A percentile compares a stretch with the other conserved stretches of the same genome.
Evolutionary conservation across 345 rosid genomes (phyloP).

Genomic region (Schrenkiella parvula): DNA sequence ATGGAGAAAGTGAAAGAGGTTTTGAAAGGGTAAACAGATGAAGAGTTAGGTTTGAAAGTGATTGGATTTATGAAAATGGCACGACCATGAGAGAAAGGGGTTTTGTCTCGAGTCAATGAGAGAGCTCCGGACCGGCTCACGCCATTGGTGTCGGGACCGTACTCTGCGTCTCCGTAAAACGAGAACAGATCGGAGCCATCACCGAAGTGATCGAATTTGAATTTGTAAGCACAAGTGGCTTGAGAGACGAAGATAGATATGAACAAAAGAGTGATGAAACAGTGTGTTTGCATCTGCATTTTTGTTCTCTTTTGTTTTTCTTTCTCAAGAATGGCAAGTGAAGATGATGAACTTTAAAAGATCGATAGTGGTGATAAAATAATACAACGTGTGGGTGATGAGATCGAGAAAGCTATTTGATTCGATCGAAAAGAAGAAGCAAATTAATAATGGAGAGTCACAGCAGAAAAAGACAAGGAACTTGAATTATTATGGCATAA

Average conservation of each 20-base stretch:
- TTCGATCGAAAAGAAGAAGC: background rate
- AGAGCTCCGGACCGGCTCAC: slow-evolving; percentile 9
- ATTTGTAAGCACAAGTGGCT: slow-evolving; percentile 16
- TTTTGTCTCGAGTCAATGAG: background rate
- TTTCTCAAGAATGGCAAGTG: background rate
- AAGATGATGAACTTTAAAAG: slow-evolving; percentile 8
- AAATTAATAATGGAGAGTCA: background rate
- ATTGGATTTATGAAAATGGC: slow-evolving; percentile 20
- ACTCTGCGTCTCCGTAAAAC: slow-evolving; percentile 26
- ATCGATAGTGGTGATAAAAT: background rate
- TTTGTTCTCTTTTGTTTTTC: background rate
- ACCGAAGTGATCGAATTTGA: slow-evolving; percentile 28
- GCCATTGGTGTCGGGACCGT: background rate
- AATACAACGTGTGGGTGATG: background rate
- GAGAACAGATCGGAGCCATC: background rate
- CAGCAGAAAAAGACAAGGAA: background rate
- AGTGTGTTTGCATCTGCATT: slow-evolving; percentile 20
- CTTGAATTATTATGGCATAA: background rate
- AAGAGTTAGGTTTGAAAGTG: slow-evolving; percentile 10
- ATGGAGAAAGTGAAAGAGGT: slow-evolving; percentile 40
- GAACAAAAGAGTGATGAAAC: slow-evolving; percentile 2
- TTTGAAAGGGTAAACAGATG: slow-evolving; percentile 21
- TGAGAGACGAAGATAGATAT: background rate
- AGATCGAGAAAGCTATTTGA: background rate
- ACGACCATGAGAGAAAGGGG: slow-evolving; percentile 29